Evolutionary conservation across 2,329 filamentous ascomycete genomes (phyloP), one percentile per base, ranked within the genome.

Genomic region (Pseudogymnoascus sp.): DNA sequence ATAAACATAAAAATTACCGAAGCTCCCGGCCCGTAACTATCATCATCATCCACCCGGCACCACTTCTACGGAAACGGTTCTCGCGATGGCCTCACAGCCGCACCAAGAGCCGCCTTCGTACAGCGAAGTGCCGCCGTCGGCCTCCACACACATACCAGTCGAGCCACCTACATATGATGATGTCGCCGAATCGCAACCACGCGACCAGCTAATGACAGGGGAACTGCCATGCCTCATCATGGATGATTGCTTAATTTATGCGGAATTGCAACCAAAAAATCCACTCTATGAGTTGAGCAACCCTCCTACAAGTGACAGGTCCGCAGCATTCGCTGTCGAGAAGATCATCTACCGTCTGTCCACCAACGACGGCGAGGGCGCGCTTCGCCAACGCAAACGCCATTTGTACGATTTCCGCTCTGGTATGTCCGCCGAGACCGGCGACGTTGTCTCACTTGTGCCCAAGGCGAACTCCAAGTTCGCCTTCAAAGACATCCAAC

Each of bases 351-450:
- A 57, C 52, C 26, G 23, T 19, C 26, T 57, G n/a, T 18, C 52
- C n/a, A 57, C 52, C 26, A 57, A 57, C 52, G 52, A 57, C 26
- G 52, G 52, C 33, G 52, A 57, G 52, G 52, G 52, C 5, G 52
- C 52, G 8, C 52, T 57, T 57, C 52, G 52, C 33, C 23, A 57
- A 10, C 52, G 52, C 7, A 57, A 57, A n/a, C 13, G 26, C 21
- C 52, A 57, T 35, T 26, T 57, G 33, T 57, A 57, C 52, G 52
- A 57, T 23, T 57, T 57, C 52, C 52, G 26, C n/a, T 3, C 52
- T 19, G 26, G 33, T 57, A 3, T 57, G 9, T 57, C 52, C 3
- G 41, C 15, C 41, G 52, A 57, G 13, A 15, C 10, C 4, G 52
- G 52, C 26, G 52, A 57, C 3, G 26, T 35, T 13, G 52, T 35